Percentiles rank a stretch among this genome's conserved stretches.
Conservation (phyloP, 1,284 basidiomycete species). For the Pseudozyma sp. region DNA sequence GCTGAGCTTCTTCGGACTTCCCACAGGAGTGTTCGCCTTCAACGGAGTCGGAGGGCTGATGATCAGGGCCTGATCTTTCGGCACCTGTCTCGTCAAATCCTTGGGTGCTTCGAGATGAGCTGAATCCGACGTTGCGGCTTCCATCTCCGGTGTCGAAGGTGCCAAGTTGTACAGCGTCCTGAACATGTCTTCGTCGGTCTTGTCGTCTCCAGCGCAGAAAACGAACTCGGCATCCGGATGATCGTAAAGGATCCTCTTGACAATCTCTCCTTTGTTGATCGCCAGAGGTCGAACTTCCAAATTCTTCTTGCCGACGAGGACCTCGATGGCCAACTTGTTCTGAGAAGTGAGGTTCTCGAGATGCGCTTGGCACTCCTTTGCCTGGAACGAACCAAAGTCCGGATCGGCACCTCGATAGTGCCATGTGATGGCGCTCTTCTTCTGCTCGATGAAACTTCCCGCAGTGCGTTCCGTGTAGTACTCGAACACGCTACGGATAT, state of each 20-base stretch:
- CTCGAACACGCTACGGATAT: constrained; percentile 93
- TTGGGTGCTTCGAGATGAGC: not conserved
- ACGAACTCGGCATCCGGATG: constrained; percentile 94
- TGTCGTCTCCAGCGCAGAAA: constrained; percentile 98
- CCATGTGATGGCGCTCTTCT: constrained; percentile 98
- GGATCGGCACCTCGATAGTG: constrained; percentile 94
- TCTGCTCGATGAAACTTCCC: constrained; percentile 94
- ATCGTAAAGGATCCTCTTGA: constrained; percentile 89
- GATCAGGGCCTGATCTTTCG: constrained; percentile 28
- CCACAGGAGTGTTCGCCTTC: constrained; percentile 27
- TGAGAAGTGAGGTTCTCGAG: constrained; percentile 80
- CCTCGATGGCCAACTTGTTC: constrained; percentile 68
- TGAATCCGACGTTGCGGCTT: constrained; percentile 9
- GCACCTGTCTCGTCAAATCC: not conserved
- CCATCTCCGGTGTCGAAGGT: constrained; percentile 32
- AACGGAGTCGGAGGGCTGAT: constrained; percentile 56
- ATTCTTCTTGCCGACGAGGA: constrained; percentile 88
- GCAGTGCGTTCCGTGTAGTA: constrained; percentile 95
- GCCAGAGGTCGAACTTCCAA: constrained; percentile 94
- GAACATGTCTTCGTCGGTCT: constrained; percentile 74
- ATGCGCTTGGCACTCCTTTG: constrained; percentile 92
- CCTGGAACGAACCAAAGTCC: constrained; percentile 79
- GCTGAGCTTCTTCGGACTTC: constrained; percentile 51
- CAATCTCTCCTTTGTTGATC: constrained; percentile 98
- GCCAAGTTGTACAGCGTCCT: constrained; percentile 54